Evolutionary conservation across 768 basidiomycete species (phyloP).

Genomic region (Tulasnella sp.): DNA sequence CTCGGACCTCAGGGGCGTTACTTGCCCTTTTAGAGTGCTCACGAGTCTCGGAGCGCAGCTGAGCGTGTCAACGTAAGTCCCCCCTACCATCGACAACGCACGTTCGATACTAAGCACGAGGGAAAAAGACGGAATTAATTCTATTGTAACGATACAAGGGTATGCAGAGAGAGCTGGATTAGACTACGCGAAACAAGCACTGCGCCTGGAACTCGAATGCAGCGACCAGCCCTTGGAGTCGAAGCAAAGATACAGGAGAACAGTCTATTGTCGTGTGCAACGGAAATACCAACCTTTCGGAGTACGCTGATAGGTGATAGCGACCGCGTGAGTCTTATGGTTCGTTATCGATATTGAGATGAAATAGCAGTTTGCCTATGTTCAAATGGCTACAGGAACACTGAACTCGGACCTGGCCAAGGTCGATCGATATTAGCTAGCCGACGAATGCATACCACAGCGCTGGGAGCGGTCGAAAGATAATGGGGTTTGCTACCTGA

Average conservation of each 20-base stretch:
- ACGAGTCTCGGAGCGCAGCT: not conserved
- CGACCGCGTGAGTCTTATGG: not conserved
- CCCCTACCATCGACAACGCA: not conserved
- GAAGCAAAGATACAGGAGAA: not conserved
- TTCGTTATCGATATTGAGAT: conserved; percentile 1
- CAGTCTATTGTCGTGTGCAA: not conserved
- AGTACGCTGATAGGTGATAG: not conserved
- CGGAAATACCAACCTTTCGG: not conserved
- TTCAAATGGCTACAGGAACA: not conserved
- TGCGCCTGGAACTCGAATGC: not conserved
- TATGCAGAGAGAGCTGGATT: not conserved
- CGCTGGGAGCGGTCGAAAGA: not conserved
- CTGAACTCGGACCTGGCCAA: not conserved
- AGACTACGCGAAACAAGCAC: not conserved
- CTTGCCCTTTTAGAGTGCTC: not conserved
- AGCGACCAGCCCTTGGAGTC: not conserved
- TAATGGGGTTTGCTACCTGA: not conserved
- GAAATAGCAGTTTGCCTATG: not conserved
- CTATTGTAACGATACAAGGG: not conserved
- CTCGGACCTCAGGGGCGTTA: not conserved
- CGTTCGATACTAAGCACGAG: not conserved
- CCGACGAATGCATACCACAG: not conserved
- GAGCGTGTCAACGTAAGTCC: not conserved
- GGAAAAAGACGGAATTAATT: not conserved
- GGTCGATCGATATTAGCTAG: conserved; percentile 6